Conservation (phyloP, 148 eudicot genomes). For the Camellia granthamiana region DNA sequence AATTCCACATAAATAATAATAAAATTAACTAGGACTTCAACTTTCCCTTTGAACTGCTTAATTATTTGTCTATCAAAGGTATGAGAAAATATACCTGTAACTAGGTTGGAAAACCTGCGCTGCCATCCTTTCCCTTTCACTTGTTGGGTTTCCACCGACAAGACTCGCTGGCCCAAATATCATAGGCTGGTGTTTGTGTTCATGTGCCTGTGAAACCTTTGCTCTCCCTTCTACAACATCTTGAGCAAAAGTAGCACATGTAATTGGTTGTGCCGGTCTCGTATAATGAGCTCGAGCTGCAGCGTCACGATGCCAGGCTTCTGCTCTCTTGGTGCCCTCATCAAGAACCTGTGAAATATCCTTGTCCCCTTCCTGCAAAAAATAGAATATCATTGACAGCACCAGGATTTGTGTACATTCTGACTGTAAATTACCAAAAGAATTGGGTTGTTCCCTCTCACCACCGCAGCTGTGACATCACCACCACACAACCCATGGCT, state of each 20-base stretch:
- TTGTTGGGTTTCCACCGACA: conserved; percentile 55
- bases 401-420: not conserved
- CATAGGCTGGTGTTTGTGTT: conserved; percentile 86
- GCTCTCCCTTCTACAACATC: conserved; percentile 98
- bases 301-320: conserved; percentile 81
- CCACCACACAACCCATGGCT: no score
- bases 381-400: not conserved
- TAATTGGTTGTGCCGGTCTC: conserved; percentile 80
- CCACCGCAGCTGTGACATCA: no score
- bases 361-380: conserved; percentile 65
- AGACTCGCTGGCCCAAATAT: conserved; percentile 97
- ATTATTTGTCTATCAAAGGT: not conserved
- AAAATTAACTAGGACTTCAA: not conserved
- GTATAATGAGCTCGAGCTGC: conserved; percentile 69
- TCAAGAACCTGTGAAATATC: conserved; percentile 62
- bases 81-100: conserved; percentile 53
- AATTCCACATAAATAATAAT: not conserved
- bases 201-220: conserved; percentile 69
- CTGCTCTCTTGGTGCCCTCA: conserved; percentile 59
- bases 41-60: not conserved
- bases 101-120: conserved; percentile 98
- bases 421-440: not conserved
- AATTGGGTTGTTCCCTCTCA: no score
- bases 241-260: conserved; percentile 98
- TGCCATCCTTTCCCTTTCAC: conserved; percentile 81